Conservation (phyloP, 1,284 basidiomycete genomes). For the Prillingera fragicola region DNA sequence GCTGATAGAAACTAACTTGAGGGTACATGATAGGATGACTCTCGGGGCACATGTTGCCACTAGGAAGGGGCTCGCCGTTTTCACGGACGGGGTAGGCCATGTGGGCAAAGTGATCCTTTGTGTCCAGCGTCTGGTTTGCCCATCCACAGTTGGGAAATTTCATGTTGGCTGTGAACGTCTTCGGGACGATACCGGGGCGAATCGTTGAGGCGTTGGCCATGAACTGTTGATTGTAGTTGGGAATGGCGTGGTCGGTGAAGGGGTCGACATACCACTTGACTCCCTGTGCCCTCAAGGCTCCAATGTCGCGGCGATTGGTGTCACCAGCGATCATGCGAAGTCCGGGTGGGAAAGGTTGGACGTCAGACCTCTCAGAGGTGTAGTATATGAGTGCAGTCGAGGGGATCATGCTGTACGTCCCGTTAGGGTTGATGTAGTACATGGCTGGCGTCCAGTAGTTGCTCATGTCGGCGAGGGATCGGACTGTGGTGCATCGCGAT, state of each 20-base stretch:
- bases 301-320: constrained; percentile 18
- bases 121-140: constrained; percentile 42
- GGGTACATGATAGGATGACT: constrained; percentile 34
- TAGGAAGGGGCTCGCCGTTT: no score
- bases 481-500: constrained; percentile 24
- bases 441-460: constrained; percentile 50
- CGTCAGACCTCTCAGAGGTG: constrained; percentile 8
- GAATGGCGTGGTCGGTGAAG: background rate
- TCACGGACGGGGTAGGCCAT: constrained; percentile 48
- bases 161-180: constrained; percentile 15
- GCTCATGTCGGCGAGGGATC: constrained; percentile 43
- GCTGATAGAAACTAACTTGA: constrained; percentile 47
- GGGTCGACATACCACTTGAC: background rate
- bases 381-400: constrained; percentile 34
- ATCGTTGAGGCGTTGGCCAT: constrained; percentile 27
- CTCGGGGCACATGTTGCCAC: constrained; percentile 35
- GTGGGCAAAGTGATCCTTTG: constrained; percentile 47
- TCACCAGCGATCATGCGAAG: constrained; percentile 50
- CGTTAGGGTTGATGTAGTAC: constrained; percentile 41
- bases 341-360: constrained; percentile 45
- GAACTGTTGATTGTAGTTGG: constrained; percentile 6
- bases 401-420: constrained; percentile 16
- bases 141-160: constrained; percentile 50
- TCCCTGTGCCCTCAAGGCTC: constrained; percentile 1
- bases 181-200: constrained; percentile 10